phyloP scores from a whole-genome alignment of 148 eudicot species.

The Talinum fruticosum region DNA sequence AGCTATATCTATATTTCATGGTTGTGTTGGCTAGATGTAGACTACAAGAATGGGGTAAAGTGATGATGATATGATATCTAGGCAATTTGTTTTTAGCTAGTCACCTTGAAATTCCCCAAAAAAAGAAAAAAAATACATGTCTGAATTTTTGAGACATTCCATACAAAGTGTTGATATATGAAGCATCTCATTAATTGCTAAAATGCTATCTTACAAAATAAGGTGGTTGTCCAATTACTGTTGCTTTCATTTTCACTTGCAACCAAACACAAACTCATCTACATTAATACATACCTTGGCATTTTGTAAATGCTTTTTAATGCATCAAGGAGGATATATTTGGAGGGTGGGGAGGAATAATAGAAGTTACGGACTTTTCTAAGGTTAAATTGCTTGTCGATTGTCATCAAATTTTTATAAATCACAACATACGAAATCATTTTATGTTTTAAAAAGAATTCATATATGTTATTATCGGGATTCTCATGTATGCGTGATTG shows the following conservation, averaged over 20 bases:
- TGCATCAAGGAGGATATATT: background rate
- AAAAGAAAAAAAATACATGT: constrained; percentile 26
- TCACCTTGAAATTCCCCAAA: constrained; percentile 8
- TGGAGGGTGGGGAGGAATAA: background rate
- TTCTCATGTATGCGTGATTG: too few species aligned
- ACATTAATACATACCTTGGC: background rate
- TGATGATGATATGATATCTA: background rate
- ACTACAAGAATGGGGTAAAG: background rate
- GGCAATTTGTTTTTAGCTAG: constrained; percentile 10
- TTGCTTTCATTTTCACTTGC: constrained; percentile 23
- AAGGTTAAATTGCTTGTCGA: background rate
- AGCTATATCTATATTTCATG: background rate
- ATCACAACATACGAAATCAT: background rate
- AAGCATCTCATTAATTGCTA: constrained; percentile 20
- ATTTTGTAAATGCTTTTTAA: constrained; percentile 1
- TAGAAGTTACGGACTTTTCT: background rate
- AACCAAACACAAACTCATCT: too few species aligned
- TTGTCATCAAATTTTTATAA: background rate
- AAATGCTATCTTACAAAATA: constrained; percentile 16
- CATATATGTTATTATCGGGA: too few species aligned
- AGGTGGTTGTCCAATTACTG: constrained; percentile 13
- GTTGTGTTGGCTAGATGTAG: background rate
- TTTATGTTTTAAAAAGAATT: background rate
- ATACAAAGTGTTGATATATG: constrained; percentile 8
- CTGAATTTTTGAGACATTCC: constrained; percentile 40